Conservation (phyloP, 148 eudicot genomes). For the Nyssa sinensis region DNA sequence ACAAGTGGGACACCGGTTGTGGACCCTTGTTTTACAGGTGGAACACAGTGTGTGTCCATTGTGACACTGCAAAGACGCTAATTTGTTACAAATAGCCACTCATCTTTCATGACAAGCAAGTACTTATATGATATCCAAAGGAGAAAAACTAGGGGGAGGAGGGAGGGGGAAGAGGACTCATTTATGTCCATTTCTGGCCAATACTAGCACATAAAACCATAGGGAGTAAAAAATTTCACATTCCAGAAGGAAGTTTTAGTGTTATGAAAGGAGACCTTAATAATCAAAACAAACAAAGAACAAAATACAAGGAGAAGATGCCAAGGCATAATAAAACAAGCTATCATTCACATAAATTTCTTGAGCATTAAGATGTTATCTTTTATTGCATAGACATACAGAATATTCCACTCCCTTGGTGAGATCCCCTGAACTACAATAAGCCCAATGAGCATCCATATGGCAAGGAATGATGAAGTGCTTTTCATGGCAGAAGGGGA, state of each 20-base stretch:
- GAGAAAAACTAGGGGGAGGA: background rate
- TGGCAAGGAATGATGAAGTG: background rate
- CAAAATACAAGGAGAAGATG: background rate
- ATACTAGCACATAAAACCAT: too few species aligned
- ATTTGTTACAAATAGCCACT: background rate
- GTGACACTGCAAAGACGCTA: constrained; percentile 16
- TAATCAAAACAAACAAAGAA: background rate
- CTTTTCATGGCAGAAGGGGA: too few species aligned
- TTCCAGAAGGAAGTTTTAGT: too few species aligned
- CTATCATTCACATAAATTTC: background rate
- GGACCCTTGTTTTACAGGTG: constrained; percentile 21
- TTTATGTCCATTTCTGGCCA: background rate
- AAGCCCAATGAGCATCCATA: background rate
- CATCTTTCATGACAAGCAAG: background rate
- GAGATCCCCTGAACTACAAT: background rate
- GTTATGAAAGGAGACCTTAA: background rate
- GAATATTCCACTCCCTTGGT: background rate
- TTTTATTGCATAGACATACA: background rate
- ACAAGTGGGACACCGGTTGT: constrained; percentile 19
- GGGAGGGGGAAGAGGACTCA: background rate
- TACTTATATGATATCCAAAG: background rate
- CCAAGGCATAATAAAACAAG: background rate
- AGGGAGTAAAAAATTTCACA: too few species aligned
- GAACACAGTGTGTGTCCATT: constrained; percentile 20
- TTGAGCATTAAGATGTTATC: background rate